phyloP scores from a whole-genome alignment of 257 asterid species.

The Buddleja alternifolia region DNA sequence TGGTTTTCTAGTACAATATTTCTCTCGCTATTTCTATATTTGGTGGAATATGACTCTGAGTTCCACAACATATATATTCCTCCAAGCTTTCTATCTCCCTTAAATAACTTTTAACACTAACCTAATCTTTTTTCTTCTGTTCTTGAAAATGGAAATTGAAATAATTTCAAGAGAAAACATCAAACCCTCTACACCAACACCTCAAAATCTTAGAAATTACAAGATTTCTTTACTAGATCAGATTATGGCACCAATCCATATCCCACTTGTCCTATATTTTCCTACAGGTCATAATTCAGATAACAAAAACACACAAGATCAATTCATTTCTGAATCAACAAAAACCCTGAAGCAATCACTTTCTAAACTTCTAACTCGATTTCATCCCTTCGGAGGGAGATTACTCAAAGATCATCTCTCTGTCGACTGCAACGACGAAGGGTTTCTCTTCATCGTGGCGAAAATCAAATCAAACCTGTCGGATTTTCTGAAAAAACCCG shows the following conservation, averaged over 20 bases:
- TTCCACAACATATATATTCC: too few relatives aligned
- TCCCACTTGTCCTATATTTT: slow-evolving; percentile 26
- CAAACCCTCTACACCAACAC: slow-evolving; percentile 35
- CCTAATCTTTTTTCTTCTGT: too few relatives aligned
- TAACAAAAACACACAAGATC: neutral
- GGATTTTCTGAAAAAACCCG: slow-evolving; percentile 25
- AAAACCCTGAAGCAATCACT: slow-evolving; percentile 25
- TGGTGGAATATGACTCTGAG: too few relatives aligned
- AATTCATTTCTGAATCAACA: too few relatives aligned
- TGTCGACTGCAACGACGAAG: slow-evolving; percentile 27
- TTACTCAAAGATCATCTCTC: neutral
- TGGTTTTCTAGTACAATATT: too few relatives aligned
- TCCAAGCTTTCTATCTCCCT: too few relatives aligned
- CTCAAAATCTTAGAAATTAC: slow-evolving; percentile 31
- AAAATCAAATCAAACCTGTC: neutral
- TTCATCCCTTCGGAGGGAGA: slow-evolving; percentile 31
- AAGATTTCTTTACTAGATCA: slow-evolving; percentile 36
- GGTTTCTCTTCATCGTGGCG: slow-evolving; percentile 23
- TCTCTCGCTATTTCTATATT: too few relatives aligned
- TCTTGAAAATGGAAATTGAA: neutral
- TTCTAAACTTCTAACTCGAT: slow-evolving; percentile 19
- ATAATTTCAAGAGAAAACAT: slow-evolving; percentile 25
- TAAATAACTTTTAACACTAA: too few relatives aligned
- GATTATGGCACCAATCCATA: slow-evolving; percentile 3
- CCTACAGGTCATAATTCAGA: neutral